These are phyloP conservation scores for Globisporangium nagaii DNA, from an alignment of 352 stramenopile species.

Conservation along the genomic window DNA sequence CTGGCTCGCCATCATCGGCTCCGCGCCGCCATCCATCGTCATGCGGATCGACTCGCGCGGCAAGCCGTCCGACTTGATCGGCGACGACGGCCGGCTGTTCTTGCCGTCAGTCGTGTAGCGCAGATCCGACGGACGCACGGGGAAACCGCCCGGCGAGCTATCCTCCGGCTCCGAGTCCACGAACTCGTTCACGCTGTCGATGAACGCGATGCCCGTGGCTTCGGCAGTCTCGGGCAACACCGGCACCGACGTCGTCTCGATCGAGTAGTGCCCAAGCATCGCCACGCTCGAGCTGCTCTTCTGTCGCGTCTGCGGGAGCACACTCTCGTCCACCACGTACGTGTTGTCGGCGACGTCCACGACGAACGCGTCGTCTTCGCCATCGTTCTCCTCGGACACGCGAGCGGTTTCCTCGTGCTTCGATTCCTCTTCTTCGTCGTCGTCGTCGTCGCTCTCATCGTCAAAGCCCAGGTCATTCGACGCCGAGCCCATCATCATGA, in stretches of 20 bases:
- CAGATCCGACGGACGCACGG: slow-evolving; percentile 35
- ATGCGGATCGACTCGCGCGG: slow-evolving; percentile 62
- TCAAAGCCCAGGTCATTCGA: slow-evolving; percentile 50
- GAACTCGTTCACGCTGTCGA: slow-evolving; percentile 55
- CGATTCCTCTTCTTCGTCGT: slow-evolving; percentile 3
- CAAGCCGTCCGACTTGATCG: slow-evolving; percentile 16
- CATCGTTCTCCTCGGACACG: slow-evolving; percentile 5
- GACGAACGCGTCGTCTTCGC: slow-evolving; percentile 11
- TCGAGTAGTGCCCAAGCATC: slow-evolving; percentile 72
- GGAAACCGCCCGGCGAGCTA: slow-evolving; percentile 23
- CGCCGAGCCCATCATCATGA: slow-evolving; percentile 28
- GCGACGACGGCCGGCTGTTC: slow-evolving; percentile 7
- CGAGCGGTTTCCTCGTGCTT: neutral
- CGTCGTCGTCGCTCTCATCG: slow-evolving; percentile 22
- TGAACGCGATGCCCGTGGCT: slow-evolving; percentile 37
- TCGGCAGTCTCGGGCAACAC: slow-evolving; percentile 54
- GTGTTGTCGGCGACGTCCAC: slow-evolving; percentile 5
- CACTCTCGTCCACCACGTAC: slow-evolving; percentile 9
- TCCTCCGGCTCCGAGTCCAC: slow-evolving; percentile 18
- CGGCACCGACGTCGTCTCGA: slow-evolving; percentile 45
- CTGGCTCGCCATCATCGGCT: slow-evolving; percentile 71
- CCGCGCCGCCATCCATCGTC: slow-evolving; percentile 59
- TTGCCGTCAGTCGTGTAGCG: slow-evolving; percentile 12
- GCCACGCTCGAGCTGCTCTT: slow-evolving; percentile 61
- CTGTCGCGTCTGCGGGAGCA: slow-evolving; percentile 19